Evolutionary conservation across 768 basidiomycete genomes (phyloP), one percentile per base, ranked within the genome.

Genomic region (Astraeus odoratus): DNA sequence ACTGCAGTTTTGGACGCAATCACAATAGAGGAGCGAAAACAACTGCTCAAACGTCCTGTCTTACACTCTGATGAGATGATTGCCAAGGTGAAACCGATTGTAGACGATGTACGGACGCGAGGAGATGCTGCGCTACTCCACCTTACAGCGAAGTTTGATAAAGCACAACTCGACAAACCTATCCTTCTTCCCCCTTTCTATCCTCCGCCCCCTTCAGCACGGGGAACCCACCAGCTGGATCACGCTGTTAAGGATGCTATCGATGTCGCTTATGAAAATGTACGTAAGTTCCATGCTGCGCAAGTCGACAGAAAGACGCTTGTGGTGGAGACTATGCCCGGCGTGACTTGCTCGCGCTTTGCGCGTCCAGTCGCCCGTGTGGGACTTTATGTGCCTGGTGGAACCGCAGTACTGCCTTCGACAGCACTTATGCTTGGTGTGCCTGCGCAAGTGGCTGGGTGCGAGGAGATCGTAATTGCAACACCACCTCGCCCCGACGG

Each of bases 391-490:
- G 86, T 99, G 2, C 96, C 96, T 2, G 96, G 96, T 23, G 96
- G 96, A 13, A 98, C 96, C 4, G 96, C 96, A 2, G 77, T 98
- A 37, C 74, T 99, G 15, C 96, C 96, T 10, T 94, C 90, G 4
- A 98, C 96, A 16, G 95, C 96, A 3, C 76, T 99, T 55, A 97
- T 97, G 94, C 81, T 99, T 16, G 95, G 95, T 48, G 85, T 97
- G 23, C 96, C 96, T 13, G 96, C 96, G 2, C 93, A 96, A 62
- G 96, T 97, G 8, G 96, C 96, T 2, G 91, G 91, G 2, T 98
- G 95, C 70, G 80, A 78, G 50, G 78, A 88, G 55, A 83, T 98
- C 51, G 87, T 97, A 30, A 74, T 99, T 48, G 93, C 96, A 4
- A 97, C 96, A 3, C 96, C 96, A n/a, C 95, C 96, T 1, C 76